phyloP scores from a whole-genome alignment of 2,329 filamentous ascomycete species.

The Fusarium citri region DNA sequence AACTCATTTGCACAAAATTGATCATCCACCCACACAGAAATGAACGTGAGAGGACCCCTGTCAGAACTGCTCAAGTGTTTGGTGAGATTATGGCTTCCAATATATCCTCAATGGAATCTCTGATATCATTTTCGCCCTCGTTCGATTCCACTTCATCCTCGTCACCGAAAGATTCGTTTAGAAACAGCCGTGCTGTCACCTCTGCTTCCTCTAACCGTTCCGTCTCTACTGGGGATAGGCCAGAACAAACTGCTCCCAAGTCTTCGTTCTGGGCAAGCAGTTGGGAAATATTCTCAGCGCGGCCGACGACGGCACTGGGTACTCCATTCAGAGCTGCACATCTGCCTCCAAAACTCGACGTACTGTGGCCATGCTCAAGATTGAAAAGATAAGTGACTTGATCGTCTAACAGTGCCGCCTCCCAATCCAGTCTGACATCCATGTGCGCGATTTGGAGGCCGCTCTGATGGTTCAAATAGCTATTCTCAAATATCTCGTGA shows the following conservation, averaged over 20 bases:
- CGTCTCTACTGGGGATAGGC: conserved; percentile 72
- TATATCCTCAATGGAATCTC: conserved; percentile 19
- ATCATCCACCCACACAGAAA: not conserved
- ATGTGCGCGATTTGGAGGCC: conserved; percentile 74
- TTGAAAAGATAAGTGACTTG: conserved; percentile 82
- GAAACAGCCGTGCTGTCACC: conserved; percentile 66
- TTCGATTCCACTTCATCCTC: not conserved
- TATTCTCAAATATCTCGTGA: conserved; percentile 78
- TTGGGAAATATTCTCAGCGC: conserved; percentile 79
- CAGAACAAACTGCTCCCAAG: conserved; percentile 77
- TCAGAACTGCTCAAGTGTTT: not conserved
- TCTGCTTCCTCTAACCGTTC: conserved; percentile 76
- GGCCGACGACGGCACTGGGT: conserved; percentile 74
- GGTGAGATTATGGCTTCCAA: conserved; percentile 33
- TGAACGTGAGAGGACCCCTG: not conserved
- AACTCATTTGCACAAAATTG: not conserved
- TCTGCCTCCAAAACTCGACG: conserved; percentile 84
- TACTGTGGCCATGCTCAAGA: conserved; percentile 73
- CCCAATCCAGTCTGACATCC: conserved; percentile 71
- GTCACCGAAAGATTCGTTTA: conserved; percentile 49
- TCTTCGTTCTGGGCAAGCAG: conserved; percentile 80
- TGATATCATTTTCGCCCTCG: not conserved
- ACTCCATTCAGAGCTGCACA: conserved; percentile 92
- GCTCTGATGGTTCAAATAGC: conserved; percentile 63
- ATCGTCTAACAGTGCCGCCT: conserved; percentile 64